Conservation (phyloP, 2,329 filamentous ascomycete genomes). For the Clarireedia monteithiana region DNA sequence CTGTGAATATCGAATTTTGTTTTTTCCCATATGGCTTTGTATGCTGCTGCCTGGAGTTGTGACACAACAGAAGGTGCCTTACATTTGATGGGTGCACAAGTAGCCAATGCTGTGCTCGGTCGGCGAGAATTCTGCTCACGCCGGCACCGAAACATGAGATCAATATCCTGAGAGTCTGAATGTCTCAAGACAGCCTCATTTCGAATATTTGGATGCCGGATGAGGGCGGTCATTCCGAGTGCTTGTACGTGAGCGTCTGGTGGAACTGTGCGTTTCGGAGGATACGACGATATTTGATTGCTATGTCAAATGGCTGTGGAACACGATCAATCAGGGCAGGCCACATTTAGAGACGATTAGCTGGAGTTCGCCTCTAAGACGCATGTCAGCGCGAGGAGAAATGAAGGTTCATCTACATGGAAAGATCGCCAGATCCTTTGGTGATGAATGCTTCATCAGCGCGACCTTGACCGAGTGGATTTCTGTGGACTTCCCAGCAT, state of each 20-base stretch:
- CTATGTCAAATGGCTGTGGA: not conserved
- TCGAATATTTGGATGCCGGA: not conserved
- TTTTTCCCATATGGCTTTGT: too few relatives aligned
- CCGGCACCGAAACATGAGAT: not conserved
- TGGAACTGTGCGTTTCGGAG: not conserved
- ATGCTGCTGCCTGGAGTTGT: too few relatives aligned
- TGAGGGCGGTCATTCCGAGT: not conserved
- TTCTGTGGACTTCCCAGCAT: not conserved
- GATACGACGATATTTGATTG: not conserved
- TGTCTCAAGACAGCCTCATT: not conserved
- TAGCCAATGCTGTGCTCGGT: not conserved
- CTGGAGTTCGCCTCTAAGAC: not conserved
- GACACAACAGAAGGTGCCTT: too few relatives aligned
- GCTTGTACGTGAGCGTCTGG: not conserved
- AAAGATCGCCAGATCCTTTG: not conserved
- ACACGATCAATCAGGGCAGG: not conserved
- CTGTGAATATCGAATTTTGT: too few relatives aligned
- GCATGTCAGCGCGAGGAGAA: not conserved
- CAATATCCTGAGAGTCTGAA: not conserved
- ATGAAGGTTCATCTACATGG: not conserved
- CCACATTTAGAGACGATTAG: not conserved
- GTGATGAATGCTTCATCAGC: not conserved
- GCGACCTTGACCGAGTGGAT: not conserved
- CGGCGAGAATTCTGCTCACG: not conserved
- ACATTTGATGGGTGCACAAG: too few relatives aligned